A percentile compares a stretch with the other conserved stretches of the same genome.
Evolutionary conservation across 2,329 filamentous ascomycete species (phyloP).

Genomic region (Fusarium hostae): DNA sequence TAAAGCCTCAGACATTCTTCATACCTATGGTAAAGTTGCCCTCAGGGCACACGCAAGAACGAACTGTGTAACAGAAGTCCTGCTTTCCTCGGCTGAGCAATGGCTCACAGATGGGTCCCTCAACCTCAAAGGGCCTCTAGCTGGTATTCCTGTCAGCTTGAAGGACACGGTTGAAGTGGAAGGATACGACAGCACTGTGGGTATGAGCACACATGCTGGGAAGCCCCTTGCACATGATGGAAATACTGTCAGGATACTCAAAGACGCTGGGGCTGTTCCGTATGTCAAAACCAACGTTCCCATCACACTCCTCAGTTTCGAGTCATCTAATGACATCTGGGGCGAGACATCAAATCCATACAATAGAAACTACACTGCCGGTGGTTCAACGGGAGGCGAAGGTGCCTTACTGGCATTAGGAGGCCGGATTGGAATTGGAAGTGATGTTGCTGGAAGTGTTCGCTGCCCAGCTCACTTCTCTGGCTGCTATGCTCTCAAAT

Average conservation of each 20-base stretch:
- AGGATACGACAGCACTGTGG: slow-evolving; percentile 85
- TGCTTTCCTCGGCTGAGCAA: slow-evolving; percentile 80
- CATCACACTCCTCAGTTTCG: slow-evolving; percentile 86
- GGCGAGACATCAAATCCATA: slow-evolving; percentile 85
- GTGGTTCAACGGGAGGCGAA: slow-evolving; percentile 90
- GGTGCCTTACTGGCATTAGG: slow-evolving; percentile 83
- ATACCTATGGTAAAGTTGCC: slow-evolving; percentile 87
- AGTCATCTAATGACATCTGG: slow-evolving; percentile 83
- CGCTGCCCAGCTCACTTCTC: slow-evolving; percentile 88
- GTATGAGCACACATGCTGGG: slow-evolving; percentile 78
- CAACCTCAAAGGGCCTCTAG: slow-evolving; percentile 83
- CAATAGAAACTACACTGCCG: slow-evolving; percentile 84
- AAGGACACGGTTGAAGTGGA: slow-evolving; percentile 85
- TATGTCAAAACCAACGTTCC: slow-evolving; percentile 95
- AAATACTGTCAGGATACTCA: slow-evolving; percentile 77
- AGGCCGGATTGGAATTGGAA: slow-evolving; percentile 88
- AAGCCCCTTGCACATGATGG: slow-evolving; percentile 77
- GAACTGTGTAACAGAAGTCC: slow-evolving; percentile 89
- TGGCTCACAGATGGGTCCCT: slow-evolving; percentile 70
- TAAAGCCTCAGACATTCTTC: slow-evolving; percentile 78
- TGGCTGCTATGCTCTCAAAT: slow-evolving; percentile 87
- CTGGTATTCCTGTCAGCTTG: slow-evolving; percentile 86
- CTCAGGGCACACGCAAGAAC: slow-evolving; percentile 85
- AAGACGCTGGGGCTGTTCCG: slow-evolving; percentile 87
- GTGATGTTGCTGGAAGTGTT: slow-evolving; percentile 90